A percentile compares a stretch with the other conserved stretches of the same genome.
phyloP scores from a whole-genome alignment of 2,329 filamentous ascomycete genomes.

The Ophiocordyceps camponoti-floridani region DNA sequence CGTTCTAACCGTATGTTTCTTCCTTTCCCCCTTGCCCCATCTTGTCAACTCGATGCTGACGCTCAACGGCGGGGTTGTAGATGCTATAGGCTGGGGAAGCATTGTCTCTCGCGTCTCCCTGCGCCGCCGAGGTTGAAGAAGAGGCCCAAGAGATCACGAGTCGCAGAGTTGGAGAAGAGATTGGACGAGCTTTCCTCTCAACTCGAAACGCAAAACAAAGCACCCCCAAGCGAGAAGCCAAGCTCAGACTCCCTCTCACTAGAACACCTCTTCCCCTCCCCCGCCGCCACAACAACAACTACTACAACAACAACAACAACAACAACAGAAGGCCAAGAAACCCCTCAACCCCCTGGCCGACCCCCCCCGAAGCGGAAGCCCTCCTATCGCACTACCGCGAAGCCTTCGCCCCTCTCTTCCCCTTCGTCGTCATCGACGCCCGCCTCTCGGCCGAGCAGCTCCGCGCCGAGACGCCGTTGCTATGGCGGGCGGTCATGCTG shows the following conservation, averaged over 20 bases:
- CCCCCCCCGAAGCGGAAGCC: conserved; percentile 19
- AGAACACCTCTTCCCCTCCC: conserved; percentile 17
- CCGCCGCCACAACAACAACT: neutral
- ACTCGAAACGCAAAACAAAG: conserved; percentile 12
- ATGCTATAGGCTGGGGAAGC: conserved; percentile 28
- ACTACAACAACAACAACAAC: neutral
- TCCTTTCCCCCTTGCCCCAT: neutral
- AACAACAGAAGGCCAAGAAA: too few relatives aligned
- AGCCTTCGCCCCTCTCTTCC: conserved; percentile 18
- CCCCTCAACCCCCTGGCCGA: conserved; percentile 25
- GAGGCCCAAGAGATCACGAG: conserved; percentile 26
- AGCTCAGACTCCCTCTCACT: conserved; percentile 8
- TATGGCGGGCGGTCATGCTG: conserved; percentile 33
- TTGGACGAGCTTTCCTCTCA: conserved; percentile 29
- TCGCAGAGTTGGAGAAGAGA: conserved; percentile 31
- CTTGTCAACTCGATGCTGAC: neutral
- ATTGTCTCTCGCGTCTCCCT: conserved; percentile 26
- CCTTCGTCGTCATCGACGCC: conserved; percentile 24
- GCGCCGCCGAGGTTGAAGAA: conserved; percentile 29
- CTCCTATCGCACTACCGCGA: conserved; percentile 19
- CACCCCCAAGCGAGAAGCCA: conserved; percentile 3
- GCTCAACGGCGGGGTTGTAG: conserved; percentile 9
- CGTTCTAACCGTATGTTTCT: conserved; percentile 3
- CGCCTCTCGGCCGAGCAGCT: conserved; percentile 18
- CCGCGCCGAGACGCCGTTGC: conserved; percentile 19